phyloP scores from a whole-genome alignment of 78 protist species.

The Dictyostelium intermedium region DNA sequence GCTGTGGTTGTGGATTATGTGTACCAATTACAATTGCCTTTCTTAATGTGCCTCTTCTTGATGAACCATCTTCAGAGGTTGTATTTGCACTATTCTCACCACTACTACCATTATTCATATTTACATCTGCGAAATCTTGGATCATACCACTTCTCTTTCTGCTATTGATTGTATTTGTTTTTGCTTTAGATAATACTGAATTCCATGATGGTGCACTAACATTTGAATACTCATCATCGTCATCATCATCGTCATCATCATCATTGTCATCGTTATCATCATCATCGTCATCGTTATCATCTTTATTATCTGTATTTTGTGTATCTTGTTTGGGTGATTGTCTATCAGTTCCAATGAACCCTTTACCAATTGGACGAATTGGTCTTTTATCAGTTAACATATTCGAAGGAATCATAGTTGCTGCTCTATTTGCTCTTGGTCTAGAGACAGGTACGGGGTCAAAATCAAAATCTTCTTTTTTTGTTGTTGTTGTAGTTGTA shows the following conservation, averaged over 20 bases:
- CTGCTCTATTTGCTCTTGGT: slow-evolving; percentile 57
- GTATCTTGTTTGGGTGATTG: background rate
- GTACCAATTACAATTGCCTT: slow-evolving; percentile 67
- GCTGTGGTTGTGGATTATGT: background rate
- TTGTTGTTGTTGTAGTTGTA: background rate
- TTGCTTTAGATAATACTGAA: slow-evolving; percentile 9
- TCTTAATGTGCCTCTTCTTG: slow-evolving; percentile 54
- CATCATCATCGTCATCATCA: slow-evolving; percentile 45
- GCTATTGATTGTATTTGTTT: background rate
- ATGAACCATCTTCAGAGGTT: background rate
- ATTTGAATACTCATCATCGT: background rate
- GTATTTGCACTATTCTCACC: background rate
- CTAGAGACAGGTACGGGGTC: slow-evolving; percentile 54
- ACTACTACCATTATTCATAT: background rate
- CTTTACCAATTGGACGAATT: slow-evolving; percentile 16
- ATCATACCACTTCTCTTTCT: background rate
- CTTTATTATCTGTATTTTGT: background rate
- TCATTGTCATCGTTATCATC: background rate
- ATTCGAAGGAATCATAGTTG: slow-evolving; percentile 34
- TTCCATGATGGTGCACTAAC: slow-evolving; percentile 12
- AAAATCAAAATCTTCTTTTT: slow-evolving; percentile 12
- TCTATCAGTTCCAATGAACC: slow-evolving; percentile 19
- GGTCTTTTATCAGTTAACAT: slow-evolving; percentile 6
- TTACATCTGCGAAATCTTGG: background rate
- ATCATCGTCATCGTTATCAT: background rate